phyloP scores from a whole-genome alignment of 495 filamentous ascomycete genomes.

The Jackrogersella multiformis region DNA sequence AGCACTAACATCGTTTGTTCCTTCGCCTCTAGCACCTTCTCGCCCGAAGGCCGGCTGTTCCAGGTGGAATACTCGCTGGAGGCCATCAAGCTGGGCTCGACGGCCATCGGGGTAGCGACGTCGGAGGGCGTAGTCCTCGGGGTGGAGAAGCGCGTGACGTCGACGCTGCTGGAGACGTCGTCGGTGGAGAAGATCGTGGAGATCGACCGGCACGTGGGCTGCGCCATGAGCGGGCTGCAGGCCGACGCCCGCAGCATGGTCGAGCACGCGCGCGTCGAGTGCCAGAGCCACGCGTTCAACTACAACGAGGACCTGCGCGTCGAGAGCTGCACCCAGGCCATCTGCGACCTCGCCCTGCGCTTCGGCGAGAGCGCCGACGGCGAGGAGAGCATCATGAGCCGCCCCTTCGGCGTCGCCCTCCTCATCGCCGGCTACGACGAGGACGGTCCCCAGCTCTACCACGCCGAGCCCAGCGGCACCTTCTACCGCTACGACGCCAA shows the following conservation, averaged over 20 bases:
- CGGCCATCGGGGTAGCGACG: constrained; percentile 96
- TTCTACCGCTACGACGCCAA: constrained; percentile 99
- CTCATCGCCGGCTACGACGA: constrained; percentile 97
- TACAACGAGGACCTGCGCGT: constrained; percentile 93
- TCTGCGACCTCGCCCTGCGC: constrained; percentile 94
- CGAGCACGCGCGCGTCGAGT: constrained; percentile 97
- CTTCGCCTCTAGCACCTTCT: constrained; percentile 83
- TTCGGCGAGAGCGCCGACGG: constrained; percentile 98
- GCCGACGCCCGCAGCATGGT: constrained; percentile 96
- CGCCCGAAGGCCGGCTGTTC: constrained; percentile 98
- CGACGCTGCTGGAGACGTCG: constrained; percentile 92
- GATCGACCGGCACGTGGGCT: constrained; percentile 97
- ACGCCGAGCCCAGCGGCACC: constrained; percentile 95
- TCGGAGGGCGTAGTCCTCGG: constrained; percentile 92
- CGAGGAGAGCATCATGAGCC: constrained; percentile 97
- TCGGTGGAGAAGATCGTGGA: constrained; percentile 99
- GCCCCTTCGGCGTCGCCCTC: constrained; percentile 95
- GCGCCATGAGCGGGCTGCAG: constrained; percentile 97
- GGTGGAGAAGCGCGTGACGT: constrained; percentile 98
- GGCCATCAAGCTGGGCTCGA: constrained; percentile 99
- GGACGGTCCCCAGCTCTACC: constrained; percentile 96
- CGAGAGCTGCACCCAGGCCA: constrained; percentile 98
- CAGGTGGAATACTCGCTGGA: constrained; percentile 99
- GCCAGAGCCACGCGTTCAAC: constrained; percentile 95
- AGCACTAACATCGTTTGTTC: constrained; percentile 30